Evolutionary conservation across 108 stramenopile species (phyloP).

Genomic region (Nitzschia inconspicua): DNA sequence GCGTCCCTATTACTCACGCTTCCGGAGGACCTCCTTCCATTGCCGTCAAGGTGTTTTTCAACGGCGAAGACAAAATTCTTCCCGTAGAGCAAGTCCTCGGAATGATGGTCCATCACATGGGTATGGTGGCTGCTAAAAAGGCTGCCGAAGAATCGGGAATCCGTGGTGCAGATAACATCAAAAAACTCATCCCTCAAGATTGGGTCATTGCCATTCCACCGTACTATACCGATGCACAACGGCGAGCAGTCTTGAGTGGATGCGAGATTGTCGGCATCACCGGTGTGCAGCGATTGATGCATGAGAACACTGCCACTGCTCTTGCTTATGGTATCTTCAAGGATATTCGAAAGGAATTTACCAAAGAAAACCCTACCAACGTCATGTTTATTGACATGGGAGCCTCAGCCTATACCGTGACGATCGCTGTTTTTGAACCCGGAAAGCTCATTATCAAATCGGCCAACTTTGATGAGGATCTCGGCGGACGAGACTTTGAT

Average conservation of each 20-base stretch:
- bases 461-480: constrained; percentile 67
- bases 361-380: constrained; percentile 69
- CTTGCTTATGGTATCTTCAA: constrained; percentile 99
- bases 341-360: constrained; percentile 90
- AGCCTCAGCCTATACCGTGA: constrained; percentile 86
- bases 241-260: constrained; percentile 85
- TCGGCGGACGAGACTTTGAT: constrained; percentile 96
- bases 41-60: constrained; percentile 58
- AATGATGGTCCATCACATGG: constrained; percentile 92
- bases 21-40: constrained; percentile 61
- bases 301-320: constrained; percentile 94
- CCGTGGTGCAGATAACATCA: constrained; percentile 15
- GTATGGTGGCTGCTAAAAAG: constrained; percentile 77
- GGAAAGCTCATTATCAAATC: constrained; percentile 89
- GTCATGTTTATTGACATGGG: constrained; percentile 95
- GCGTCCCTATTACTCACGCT: constrained; percentile 59
- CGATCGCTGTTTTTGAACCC: constrained; percentile 89
- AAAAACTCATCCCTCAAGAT: constrained; percentile 78
- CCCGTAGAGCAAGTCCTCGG: constrained; percentile 88
- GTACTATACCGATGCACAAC: constrained; percentile 93
- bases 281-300: constrained; percentile 89
- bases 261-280: constrained; percentile 90
- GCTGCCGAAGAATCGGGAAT: constrained; percentile 48
- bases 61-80: constrained; percentile 59
- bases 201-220: constrained; percentile 94